A percentile compares a stretch with the other conserved stretches of the same genome.
These are phyloP conservation scores for Mycena haematopus DNA, from an alignment of 768 basidiomycete species.

Conservation along the genomic window DNA sequence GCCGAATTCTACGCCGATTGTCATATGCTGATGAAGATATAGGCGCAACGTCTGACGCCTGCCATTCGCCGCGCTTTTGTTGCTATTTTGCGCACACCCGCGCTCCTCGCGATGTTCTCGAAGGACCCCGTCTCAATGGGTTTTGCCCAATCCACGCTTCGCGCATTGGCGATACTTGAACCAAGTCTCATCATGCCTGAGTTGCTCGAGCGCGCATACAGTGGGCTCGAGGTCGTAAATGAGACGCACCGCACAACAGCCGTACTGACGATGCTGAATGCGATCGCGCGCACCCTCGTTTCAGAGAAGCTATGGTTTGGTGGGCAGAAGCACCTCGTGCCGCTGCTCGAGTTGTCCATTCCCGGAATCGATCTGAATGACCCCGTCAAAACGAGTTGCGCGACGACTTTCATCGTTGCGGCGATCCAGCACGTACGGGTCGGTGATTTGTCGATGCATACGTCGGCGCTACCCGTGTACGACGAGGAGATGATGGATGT, in stretches of 20 bases:
- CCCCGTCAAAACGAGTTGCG: constrained; percentile 78
- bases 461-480: constrained; percentile 60
- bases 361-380: constrained; percentile 94
- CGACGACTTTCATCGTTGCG: constrained; percentile 79
- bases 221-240: constrained; percentile 90
- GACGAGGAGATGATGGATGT: constrained; percentile 61
- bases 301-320: constrained; percentile 81
- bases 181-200: constrained; percentile 89
- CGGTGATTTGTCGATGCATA: constrained; percentile 73
- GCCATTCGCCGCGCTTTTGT: constrained; percentile 86
- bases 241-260: constrained; percentile 96
- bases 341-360: constrained; percentile 85
- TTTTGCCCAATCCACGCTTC: constrained; percentile 82
- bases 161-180: constrained; percentile 79
- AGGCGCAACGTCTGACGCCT: constrained; percentile 82
- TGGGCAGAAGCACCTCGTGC: constrained; percentile 88
- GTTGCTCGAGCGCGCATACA: constrained; percentile 87
- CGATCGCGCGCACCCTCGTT: constrained; percentile 76
- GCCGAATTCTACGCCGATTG: constrained; percentile 29
- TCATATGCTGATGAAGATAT: constrained; percentile 10
- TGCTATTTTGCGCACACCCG: constrained; percentile 79
- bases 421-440: constrained; percentile 79
- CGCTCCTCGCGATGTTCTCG: constrained; percentile 89
- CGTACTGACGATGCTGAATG: constrained; percentile 83
- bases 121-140: constrained; percentile 83